Conservation (phyloP, 306 rosid genomes). For the Mimosa pudica region DNA sequence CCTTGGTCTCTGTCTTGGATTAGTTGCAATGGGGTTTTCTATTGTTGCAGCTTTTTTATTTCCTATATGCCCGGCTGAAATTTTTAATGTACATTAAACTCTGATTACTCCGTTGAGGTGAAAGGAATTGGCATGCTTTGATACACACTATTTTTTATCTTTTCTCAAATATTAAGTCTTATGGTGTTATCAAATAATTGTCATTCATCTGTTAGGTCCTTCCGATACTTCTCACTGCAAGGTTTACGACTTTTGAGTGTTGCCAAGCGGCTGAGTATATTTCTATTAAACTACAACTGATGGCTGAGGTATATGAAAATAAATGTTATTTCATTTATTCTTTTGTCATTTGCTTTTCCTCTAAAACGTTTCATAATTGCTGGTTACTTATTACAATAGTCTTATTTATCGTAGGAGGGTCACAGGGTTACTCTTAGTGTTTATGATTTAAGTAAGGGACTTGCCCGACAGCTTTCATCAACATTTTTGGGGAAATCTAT, state of each 20-base stretch:
- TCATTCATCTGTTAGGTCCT: constrained; percentile 22
- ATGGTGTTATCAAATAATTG: neutral
- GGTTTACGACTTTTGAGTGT: neutral
- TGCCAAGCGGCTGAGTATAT: constrained; percentile 3
- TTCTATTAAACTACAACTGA: constrained; percentile 20
- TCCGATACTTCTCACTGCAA: constrained; percentile 6
- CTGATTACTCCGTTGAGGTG: neutral
- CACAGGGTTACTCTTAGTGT: constrained; percentile 71
- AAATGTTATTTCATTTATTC: constrained; percentile 16
- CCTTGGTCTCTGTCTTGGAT: neutral
- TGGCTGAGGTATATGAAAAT: constrained; percentile 72
- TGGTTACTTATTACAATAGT: neutral
- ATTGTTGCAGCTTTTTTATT: neutral
- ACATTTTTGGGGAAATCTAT: constrained; percentile 86
- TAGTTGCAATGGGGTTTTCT: neutral
- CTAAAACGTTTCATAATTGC: neutral
- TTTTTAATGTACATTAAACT: neutral
- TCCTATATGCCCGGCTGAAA: neutral
- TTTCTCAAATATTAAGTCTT: neutral
- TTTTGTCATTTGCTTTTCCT: neutral
- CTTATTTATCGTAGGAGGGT: constrained; percentile 68
- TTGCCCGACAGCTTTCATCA: constrained; percentile 81
- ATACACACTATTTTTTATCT: neutral
- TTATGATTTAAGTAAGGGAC: constrained; percentile 94
- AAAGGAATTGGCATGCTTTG: constrained; percentile 18